Evolutionary conservation across 306 rosid genomes (phyloP).

Genomic region (Carpinus fangiana): DNA sequence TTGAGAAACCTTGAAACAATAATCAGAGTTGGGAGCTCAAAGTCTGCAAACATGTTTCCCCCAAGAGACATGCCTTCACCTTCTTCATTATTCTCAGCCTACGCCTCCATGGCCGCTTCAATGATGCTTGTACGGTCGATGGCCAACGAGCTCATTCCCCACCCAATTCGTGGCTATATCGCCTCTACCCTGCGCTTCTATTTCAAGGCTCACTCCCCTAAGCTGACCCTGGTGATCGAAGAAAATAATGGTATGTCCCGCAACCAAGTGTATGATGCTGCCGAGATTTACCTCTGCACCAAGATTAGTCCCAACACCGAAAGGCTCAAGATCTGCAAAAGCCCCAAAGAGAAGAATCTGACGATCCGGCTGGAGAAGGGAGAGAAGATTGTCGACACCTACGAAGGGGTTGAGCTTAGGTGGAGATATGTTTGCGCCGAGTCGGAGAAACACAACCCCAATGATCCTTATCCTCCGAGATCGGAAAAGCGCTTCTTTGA

Average conservation of each 20-base stretch:
- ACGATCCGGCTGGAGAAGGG: conserved; percentile 61
- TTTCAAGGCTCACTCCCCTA: conserved; percentile 42
- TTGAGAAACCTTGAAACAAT: not conserved
- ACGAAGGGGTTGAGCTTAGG: conserved; percentile 36
- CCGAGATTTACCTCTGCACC: conserved; percentile 60
- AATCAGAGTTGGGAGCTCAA: not conserved
- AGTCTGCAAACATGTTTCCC: conserved; percentile 46
- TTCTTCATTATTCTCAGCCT: conserved; percentile 74
- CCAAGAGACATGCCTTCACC: conserved; percentile 65
- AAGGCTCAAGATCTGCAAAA: conserved; percentile 58
- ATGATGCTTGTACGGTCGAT: conserved; percentile 68
- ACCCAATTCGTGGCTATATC: conserved; percentile 55
- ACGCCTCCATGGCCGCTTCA: conserved; percentile 81
- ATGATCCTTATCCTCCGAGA: conserved; percentile 12
- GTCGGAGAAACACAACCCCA: conserved; percentile 34
- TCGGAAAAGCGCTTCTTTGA: conserved; percentile 59
- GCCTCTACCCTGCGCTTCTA: conserved; percentile 40
- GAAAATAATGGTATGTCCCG: conserved; percentile 52
- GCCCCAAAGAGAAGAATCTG: conserved; percentile 56
- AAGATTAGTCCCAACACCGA: conserved; percentile 49
- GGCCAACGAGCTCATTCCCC: conserved; percentile 73
- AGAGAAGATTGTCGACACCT: conserved; percentile 50
- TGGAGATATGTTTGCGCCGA: conserved; percentile 55
- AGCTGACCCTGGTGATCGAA: conserved; percentile 74
- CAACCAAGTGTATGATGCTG: conserved; percentile 78